Base-by-base conservation (phyloP, 805 yeast species). In the Cyberlindnera subsufficiens region DNA sequence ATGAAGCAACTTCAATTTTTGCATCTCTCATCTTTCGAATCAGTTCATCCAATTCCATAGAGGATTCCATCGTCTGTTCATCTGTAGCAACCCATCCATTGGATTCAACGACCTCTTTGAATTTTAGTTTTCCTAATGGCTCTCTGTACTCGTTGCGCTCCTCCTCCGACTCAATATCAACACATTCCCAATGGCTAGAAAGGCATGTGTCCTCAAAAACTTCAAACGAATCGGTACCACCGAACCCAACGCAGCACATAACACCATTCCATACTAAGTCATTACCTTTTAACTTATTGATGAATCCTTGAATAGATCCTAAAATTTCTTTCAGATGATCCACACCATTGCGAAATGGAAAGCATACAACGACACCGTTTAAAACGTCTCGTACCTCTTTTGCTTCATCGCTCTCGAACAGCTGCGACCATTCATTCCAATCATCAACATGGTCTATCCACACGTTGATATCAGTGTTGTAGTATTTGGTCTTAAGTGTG, bases 101-200 rank as follows among this genome's bases (percentile, higher is more conserved):
- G 1, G 74, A 62, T 38, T 77, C 75, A 5, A 78, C 49, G 3
- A 75, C 53, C 43, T 77, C 81, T 32, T 50, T 49, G 3, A 76
- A 42, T 44, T 82, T 53, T 32, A 62, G 66, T 13, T 56, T 51
- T 0, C 82, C 82, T 2, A 60, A 14, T 19, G 53, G 61, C 37
- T 75, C 82, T 17, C 54, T 54, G 46, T 44, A 74, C 49, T 74
- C 75, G 49, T 72, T 73, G 14, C 25, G 40, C 0, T 73, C 73
- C 3, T 50, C 36, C 5, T 59, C 59, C 17, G 52, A 61, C 19
- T 49, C 40, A 19, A 63, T 55, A 35, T 67, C 59, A 3, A 75
- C 50, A 35, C 65, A 63, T 44, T 76, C 81, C 40, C 71, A 54
- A 2, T 71, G 72, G 33, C 46, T 43, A 4, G 44, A 36, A 6